Evolutionary conservation across 192 early-diverging fungal genomes (phyloP).

Genomic region (Phycomyces nitens): DNA sequence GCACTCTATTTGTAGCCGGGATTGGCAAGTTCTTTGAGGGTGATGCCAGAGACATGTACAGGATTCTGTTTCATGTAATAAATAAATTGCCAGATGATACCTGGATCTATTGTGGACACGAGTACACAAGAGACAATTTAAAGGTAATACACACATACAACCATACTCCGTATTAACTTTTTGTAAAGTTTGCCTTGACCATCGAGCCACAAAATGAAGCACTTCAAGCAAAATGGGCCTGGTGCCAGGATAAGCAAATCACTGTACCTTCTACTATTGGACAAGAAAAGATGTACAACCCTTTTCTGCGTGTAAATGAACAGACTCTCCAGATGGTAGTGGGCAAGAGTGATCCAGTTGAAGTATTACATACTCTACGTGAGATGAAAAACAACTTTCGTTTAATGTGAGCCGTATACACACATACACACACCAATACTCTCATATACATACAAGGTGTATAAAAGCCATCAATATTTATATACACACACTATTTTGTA

Average conservation of each 20-base stretch:
- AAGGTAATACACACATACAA: slow-evolving; percentile 27
- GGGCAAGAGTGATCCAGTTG: slow-evolving; percentile 60
- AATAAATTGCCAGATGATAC: slow-evolving; percentile 55
- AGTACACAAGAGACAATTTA: slow-evolving; percentile 52
- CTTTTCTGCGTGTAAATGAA: slow-evolving; percentile 82
- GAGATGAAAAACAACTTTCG: slow-evolving; percentile 66
- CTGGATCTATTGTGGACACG: slow-evolving; percentile 61
- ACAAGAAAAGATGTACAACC: slow-evolving; percentile 83
- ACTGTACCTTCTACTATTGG: slow-evolving; percentile 85
- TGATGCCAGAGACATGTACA: slow-evolving; percentile 57
- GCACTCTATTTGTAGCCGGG: slow-evolving; percentile 53
- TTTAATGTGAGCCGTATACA: not conserved
- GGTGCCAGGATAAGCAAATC: slow-evolving; percentile 46
- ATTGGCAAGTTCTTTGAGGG: slow-evolving; percentile 58
- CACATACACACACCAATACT: not conserved
- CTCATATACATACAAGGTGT: too few relatives aligned
- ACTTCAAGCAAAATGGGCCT: slow-evolving; percentile 62
- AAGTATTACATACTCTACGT: slow-evolving; percentile 73
- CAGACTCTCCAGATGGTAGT: slow-evolving; percentile 54
- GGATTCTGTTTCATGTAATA: slow-evolving; percentile 50
- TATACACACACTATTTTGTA: too few relatives aligned
- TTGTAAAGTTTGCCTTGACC: slow-evolving; percentile 61
- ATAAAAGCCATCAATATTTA: too few relatives aligned
- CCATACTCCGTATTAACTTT: slow-evolving; percentile 5
- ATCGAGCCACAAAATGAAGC: slow-evolving; percentile 78